Evolutionary conservation across 2,329 filamentous ascomycete genomes (phyloP), one percentile per base, ranked within the genome.

Genomic region (Aureobasidium pullulans): DNA sequence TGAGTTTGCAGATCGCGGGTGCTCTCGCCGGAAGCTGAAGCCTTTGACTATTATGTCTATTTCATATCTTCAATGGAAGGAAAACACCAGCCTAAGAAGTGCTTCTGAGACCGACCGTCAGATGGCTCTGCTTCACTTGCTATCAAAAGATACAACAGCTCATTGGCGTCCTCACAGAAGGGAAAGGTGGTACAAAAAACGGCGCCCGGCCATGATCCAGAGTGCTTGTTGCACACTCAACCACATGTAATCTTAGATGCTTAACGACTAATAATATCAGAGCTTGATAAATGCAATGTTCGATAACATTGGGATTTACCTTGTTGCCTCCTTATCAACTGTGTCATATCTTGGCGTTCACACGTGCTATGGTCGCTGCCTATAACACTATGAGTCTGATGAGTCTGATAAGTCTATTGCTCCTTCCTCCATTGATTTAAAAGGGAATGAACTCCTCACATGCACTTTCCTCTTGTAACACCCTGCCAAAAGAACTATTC

Each of bases 1-100:
- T 97, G 64, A 81, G 88, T 6, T 79, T 97, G 69, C 85, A 89
- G 68, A 88, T 96, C 39, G 67, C 69, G 7, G 66, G 67, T 0
- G 62, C 64, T 32, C 61, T 66, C 28, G 59, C 59, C 16, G 59
- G 52, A 47, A 56, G 34, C 6, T 57, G 59, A 60, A 40, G 36
- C 19, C 34, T 19, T 16, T 2, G 8, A 16, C 7, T 8, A 3
- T 40, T 13, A 4, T 15, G 16, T 16, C 15, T 19, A 50, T 52
- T 19, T n/a, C 10, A n/a, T 36, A 36, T 28, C 11, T 23, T 40
- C 48, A 37, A 31, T 16, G 13, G 8, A 8, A 7, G 8, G 11
- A 37, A 31, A 19, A 15, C 32, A 37, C 3, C 6, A 11, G 6
- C 13, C 10, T 28, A 7, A 13, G 47, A 7, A 28, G 31, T 32